Base-by-base conservation (phyloP, 2,329 filamentous ascomycete genomes). In the Emericellopsis atlantica region DNA sequence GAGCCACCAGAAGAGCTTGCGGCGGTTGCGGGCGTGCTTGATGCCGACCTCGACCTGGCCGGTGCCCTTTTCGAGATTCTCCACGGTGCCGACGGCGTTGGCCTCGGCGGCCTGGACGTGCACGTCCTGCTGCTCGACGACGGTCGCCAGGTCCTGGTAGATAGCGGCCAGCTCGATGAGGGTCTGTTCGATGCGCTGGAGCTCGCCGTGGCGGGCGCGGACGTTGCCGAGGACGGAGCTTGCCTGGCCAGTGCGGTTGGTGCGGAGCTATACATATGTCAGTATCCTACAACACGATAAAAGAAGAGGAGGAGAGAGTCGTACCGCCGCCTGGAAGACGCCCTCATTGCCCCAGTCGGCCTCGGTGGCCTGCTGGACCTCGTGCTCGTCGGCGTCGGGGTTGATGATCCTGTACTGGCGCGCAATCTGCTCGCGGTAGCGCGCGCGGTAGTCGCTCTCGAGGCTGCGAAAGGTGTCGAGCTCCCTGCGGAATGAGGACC, bases 1-100 rank as follows among this genome's bases (percentile, higher is more conserved):
- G 55, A 80, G 84, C 73, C 76, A 87, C 84, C 85, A 89, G 69
- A 90, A 90, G 62, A 86, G 74, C 67, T 78, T 84, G 52, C 83
- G 74, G 50, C 74, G 72, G 50, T 76, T 71, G 49, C 74, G 69
- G 39, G 83, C 84, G 51, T 74, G 72, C 47, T 74, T 68, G 49
- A 81, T 84, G 44, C 79, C 84, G 54, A 76, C 69, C 49, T 73
- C 70, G 45, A 90, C 74, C 50, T 90, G 73, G 45, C 68, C 66
- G 59, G 84, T 86, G 49, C 76, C 84, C 48, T 77, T 70, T 50
- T 81, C 70, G 40, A 85, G 72, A 55, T 88, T 74, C 45, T 75
- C 67, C 45, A 72, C 72, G 12, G 83, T 81, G 51, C 79, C 66
- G 43, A 74, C 64, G 32, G 82, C 82, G 56, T 82, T 78, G 41